These are phyloP conservation scores for Penicillium sp. DNA, from an alignment of 2,329 filamentous ascomycete species.

Conservation along the genomic window DNA sequence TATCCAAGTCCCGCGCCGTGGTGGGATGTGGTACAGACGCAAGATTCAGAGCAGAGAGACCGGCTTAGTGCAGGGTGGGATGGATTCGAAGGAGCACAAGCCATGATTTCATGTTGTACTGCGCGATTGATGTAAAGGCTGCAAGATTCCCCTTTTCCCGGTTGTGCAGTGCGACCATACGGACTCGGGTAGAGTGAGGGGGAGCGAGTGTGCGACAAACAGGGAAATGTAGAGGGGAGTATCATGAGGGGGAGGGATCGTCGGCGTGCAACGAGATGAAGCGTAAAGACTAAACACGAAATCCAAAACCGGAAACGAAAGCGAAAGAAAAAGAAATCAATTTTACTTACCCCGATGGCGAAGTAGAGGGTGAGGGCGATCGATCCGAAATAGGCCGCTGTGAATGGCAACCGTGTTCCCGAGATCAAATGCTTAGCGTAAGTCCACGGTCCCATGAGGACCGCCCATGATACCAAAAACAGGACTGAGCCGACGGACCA, in stretches of 20 bases:
- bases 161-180: conserved; percentile 14
- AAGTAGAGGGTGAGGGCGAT: conserved; percentile 89
- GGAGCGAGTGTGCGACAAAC: conserved; percentile 6
- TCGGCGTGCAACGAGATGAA: not conserved
- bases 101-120: conserved; percentile 14
- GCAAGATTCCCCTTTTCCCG: conserved; percentile 20
- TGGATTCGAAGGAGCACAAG: conserved; percentile 3
- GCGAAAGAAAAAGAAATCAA: conserved; percentile 12
- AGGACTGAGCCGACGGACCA: conserved; percentile 91
- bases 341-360: conserved; percentile 75
- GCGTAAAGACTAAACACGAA: not conserved
- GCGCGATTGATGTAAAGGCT: conserved; percentile 15
- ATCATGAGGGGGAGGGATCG: conserved; percentile 8
- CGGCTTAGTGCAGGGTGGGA: conserved; percentile 13
- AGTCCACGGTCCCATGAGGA: conserved; percentile 83
- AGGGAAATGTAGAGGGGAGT: conserved; percentile 4
- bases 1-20: conserved; percentile 5
- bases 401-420: conserved; percentile 82
- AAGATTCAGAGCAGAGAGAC: not conserved
- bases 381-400: conserved; percentile 89
- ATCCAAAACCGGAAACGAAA: not conserved
- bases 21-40: conserved; percentile 3
- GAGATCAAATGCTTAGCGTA: conserved; percentile 85
- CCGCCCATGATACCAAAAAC: conserved; percentile 88
- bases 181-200: not conserved